Evolutionary conservation across 176 grass and related monocot genomes (phyloP).

Genomic region (Avena sativa): DNA sequence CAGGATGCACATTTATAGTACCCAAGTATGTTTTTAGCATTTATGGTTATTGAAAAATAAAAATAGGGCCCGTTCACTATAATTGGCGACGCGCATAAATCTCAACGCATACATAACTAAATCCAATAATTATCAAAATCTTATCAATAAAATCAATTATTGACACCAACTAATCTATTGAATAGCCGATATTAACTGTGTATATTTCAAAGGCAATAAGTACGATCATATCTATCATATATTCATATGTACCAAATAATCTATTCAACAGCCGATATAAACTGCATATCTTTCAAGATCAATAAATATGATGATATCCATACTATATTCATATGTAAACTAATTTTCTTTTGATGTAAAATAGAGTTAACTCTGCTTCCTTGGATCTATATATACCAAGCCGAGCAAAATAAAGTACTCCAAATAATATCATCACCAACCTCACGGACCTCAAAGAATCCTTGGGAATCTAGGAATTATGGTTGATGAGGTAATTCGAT

Average conservation of each 20-base stretch:
- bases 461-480: neutral
- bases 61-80: no score
- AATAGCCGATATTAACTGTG: no score
- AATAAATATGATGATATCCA: neutral
- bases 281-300: neutral
- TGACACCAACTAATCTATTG: neutral
- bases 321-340: neutral
- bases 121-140: no score
- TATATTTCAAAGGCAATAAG: no score
- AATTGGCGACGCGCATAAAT: no score
- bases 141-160: no score
- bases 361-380: neutral
- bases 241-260: neutral
- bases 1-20: no score
- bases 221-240: no score
- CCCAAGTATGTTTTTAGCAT: no score
- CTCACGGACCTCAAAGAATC: neutral
- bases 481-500: neutral
- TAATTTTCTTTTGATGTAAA: neutral
- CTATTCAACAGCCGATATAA: neutral
- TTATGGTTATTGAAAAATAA: no score
- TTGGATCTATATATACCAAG: neutral
- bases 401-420: neutral
- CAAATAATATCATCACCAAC: no score
- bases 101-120: no score